Conservation (phyloP, 1,284 basidiomycete species). For the Taiwanofungus camphoratus region DNA sequence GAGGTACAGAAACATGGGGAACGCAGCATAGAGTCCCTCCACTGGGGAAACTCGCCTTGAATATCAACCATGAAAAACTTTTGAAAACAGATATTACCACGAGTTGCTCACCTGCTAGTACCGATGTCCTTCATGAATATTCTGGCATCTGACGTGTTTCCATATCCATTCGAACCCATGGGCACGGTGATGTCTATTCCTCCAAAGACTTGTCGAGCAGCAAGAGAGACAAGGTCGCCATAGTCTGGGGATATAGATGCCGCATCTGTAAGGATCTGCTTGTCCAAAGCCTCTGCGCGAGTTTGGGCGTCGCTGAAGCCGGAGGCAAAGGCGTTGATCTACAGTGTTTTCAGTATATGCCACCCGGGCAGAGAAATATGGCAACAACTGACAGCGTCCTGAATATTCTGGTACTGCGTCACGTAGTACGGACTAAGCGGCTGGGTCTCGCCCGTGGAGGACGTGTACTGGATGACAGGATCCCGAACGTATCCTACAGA, state of each 20-base stretch:
- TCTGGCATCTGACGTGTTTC: conserved; percentile 35
- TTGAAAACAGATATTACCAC: too few species aligned
- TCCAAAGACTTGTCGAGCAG: conserved; percentile 36
- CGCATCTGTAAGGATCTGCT: conserved; percentile 19
- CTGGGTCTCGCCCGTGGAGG: conserved; percentile 16
- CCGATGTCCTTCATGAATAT: conserved; percentile 39
- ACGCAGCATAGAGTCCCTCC: conserved; percentile 42
- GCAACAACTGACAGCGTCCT: conserved; percentile 17
- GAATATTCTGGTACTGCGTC: conserved; percentile 15
- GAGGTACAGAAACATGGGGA: conserved; percentile 42
- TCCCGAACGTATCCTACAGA: conserved; percentile 20
- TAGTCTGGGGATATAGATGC: conserved; percentile 27
- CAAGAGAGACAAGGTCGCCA: conserved; percentile 34
- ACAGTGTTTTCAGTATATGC: neutral
- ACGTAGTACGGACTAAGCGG: conserved; percentile 23
- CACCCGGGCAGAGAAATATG: neutral
- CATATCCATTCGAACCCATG: conserved; percentile 27
- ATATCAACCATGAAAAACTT: neutral
- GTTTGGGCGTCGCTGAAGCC: conserved; percentile 19
- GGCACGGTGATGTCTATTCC: conserved; percentile 33
- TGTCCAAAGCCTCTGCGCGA: conserved; percentile 22
- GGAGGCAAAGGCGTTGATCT: conserved; percentile 16
- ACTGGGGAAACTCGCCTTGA: conserved; percentile 34
- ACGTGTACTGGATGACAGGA: conserved; percentile 19
- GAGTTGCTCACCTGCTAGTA: conserved; percentile 9